Conservation (phyloP, 805 yeast genomes). For the Myxozyma sirexii region DNA sequence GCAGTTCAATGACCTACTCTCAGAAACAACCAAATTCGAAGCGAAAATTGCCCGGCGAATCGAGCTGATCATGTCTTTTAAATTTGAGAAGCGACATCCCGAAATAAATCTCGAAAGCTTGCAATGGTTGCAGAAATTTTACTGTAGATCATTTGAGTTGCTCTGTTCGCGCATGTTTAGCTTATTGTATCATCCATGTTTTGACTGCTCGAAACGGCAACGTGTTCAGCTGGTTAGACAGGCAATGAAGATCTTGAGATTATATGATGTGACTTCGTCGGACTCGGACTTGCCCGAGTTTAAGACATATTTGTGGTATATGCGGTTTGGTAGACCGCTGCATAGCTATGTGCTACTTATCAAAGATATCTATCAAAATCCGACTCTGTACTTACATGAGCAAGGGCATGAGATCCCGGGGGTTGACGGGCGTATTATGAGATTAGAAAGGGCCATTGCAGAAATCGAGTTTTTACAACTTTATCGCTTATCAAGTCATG, state of each 20-base stretch:
- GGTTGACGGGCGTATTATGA: slow-evolving; percentile 11
- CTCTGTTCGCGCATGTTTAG: slow-evolving; percentile 7
- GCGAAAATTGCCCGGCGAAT: background rate
- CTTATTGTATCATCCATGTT: slow-evolving; percentile 15
- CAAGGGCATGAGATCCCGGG: slow-evolving; percentile 7
- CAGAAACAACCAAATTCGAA: slow-evolving; percentile 3
- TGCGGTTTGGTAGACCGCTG: slow-evolving; percentile 12
- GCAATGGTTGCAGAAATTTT: slow-evolving; percentile 4
- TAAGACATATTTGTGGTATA: slow-evolving; percentile 10
- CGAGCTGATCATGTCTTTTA: background rate
- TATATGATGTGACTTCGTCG: background rate
- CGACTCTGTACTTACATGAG: slow-evolving; percentile 7
- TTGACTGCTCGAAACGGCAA: slow-evolving; percentile 1
- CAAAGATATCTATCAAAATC: slow-evolving; percentile 18
- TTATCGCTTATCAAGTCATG: background rate
- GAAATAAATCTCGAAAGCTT: background rate
- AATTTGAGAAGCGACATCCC: slow-evolving; percentile 15
- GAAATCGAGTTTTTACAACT: slow-evolving; percentile 3
- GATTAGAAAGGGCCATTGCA: slow-evolving; percentile 9
- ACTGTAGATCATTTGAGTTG: background rate
- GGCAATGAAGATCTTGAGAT: slow-evolving; percentile 18
- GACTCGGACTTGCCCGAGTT: slow-evolving; percentile 2
- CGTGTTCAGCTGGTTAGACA: slow-evolving; percentile 5
- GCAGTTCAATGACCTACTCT: slow-evolving; percentile 8
- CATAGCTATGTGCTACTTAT: slow-evolving; percentile 17